These are phyloP conservation scores for Neofusicoccum ribis DNA, from an alignment of 2,329 filamentous ascomycete genomes.

Conservation along the genomic window DNA sequence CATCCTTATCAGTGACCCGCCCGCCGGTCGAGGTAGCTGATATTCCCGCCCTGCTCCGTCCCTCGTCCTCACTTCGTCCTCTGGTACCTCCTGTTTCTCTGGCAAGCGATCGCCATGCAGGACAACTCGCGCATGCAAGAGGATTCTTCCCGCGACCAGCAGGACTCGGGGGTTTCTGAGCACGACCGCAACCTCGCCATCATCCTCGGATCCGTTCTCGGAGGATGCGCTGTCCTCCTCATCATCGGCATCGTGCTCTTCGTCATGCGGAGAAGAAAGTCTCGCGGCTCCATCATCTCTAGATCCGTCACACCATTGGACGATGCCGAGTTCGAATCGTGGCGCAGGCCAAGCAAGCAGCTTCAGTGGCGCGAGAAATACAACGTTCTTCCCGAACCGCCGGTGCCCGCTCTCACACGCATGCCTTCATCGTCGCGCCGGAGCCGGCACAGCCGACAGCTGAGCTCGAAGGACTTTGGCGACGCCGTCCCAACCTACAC, in stretches of 20 bases:
- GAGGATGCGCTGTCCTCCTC: constrained; percentile 32
- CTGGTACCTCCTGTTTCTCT: neutral
- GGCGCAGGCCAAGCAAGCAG: constrained; percentile 40
- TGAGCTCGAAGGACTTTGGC: constrained; percentile 21
- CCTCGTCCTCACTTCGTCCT: neutral
- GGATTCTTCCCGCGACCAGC: neutral
- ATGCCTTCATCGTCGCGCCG: constrained; percentile 7
- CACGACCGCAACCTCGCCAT: constrained; percentile 33
- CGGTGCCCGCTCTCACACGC: constrained; percentile 16
- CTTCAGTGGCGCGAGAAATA: constrained; percentile 35
- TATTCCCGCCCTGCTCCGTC: neutral
- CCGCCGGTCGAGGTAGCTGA: neutral
- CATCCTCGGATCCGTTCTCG: constrained; percentile 37
- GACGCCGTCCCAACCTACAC: constrained; percentile 28
- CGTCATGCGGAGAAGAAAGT: constrained; percentile 34
- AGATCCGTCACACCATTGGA: constrained; percentile 41
- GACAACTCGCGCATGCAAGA: neutral
- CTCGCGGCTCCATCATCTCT: constrained; percentile 32
- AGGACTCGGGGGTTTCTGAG: neutral
- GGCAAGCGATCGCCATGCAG: neutral
- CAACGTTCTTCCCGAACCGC: constrained; percentile 16
- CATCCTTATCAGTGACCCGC: neutral
- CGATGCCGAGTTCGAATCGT: constrained; percentile 43
- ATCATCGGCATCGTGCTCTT: constrained; percentile 32
- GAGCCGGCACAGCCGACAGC: constrained; percentile 1